Evolutionary conservation across 2,329 filamentous ascomycete species (phyloP).

Genomic region (Trichoderma sp.): DNA sequence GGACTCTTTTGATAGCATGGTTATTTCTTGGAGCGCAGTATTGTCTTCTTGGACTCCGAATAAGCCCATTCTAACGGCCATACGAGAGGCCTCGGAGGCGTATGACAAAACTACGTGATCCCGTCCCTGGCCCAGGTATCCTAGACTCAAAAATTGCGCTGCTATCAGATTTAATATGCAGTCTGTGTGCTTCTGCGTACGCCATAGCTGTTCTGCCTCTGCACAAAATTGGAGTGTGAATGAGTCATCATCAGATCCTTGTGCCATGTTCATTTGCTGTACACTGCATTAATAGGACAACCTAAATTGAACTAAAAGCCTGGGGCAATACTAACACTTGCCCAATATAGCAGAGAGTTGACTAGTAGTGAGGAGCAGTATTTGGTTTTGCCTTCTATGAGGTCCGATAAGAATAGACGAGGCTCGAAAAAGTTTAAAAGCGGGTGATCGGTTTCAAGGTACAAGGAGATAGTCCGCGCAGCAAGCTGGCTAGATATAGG

Average conservation of each 20-base stretch:
- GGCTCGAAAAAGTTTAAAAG: conserved; percentile 45
- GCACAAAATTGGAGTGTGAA: conserved; percentile 34
- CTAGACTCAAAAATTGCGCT: conserved; percentile 41
- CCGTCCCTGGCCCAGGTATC: conserved; percentile 42
- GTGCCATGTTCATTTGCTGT: conserved; percentile 44
- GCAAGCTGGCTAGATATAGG: conserved; percentile 38
- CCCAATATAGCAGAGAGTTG: conserved; percentile 42
- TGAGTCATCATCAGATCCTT: conserved; percentile 31
- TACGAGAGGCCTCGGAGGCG: conserved; percentile 36
- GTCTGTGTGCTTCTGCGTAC: conserved; percentile 30
- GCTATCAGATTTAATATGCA: conserved; percentile 39
- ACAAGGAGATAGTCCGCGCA: conserved; percentile 43
- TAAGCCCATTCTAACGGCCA: conserved; percentile 40
- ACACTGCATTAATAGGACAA: background rate
- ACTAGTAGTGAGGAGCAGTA: conserved; percentile 43
- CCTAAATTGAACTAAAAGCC: background rate
- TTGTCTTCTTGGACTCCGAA: conserved; percentile 33
- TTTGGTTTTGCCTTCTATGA: conserved; percentile 34
- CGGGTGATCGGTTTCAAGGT: conserved; percentile 46
- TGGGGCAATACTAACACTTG: conserved; percentile 36
- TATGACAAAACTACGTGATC: conserved; percentile 42
- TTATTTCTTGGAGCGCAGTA: conserved; percentile 14
- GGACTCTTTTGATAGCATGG: conserved; percentile 1
- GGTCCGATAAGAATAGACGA: conserved; percentile 41
- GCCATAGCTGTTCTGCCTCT: conserved; percentile 38